Evolutionary conservation across 495 filamentous ascomycete genomes (phyloP), one percentile per base, ranked within the genome.

Genomic region (Penicillium angulare): DNA sequence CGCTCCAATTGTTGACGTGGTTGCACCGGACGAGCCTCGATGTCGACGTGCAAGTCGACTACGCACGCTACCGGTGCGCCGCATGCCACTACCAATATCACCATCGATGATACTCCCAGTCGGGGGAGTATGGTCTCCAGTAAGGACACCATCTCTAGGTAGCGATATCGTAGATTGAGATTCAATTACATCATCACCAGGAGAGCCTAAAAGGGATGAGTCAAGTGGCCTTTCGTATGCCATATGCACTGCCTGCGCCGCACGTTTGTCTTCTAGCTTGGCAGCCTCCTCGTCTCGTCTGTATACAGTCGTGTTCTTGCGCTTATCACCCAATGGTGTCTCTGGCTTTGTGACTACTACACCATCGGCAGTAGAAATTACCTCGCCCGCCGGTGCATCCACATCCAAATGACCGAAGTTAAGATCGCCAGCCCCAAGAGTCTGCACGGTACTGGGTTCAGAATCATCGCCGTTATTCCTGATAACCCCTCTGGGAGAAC

Each of bases 1-100:
- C 9, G 88, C 83, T 43, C 80, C 86, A 53, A 92, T 84, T 5
- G 86, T 86, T 1, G 74, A 76, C 1, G 84, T 81, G 7, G 88
- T 95, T 7, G 90, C 85, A n/a, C 86, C 86, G 46, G 90, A 95
- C 50, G 89, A 95, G 31, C 87, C 90, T 24, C 93, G 83, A 59
- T 93, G 88, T 50, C 87, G 82, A 13, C 73, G 79, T 45, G 80
- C 82, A 42, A 92, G 78, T 32, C 85, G 82, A 69, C 92, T 96
- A 45, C 87, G 82, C 43, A 96, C 85, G 67, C 92, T 97, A 17
- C 85, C 84, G 63, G 78, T 91, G 32, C 91, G 83, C 44, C 85
- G 80, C 3, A 87, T 68, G 23, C 47, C 36, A 16, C 74, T 61
- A 21, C 73, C 72, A 22, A 61, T 42, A 33, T 88, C 87, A 1